Base-by-base conservation (phyloP, 225 moss, liverwort and hornwort species). In the Bryum argenteum region DNA sequence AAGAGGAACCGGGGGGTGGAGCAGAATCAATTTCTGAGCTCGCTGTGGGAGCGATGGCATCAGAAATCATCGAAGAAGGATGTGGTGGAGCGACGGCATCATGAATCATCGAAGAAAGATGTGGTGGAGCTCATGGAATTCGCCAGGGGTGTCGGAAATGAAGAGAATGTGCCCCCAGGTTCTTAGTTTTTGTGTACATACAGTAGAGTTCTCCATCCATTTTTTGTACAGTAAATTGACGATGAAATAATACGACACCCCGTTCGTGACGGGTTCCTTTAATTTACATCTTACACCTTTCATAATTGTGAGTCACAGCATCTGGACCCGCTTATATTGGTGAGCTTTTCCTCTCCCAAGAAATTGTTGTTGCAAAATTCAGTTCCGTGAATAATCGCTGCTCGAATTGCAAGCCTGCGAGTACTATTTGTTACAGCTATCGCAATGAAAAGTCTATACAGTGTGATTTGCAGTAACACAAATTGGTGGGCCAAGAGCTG, bases 71-170 rank as follows among this genome's bases (percentile, higher is more conserved):
- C 63, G 1, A 77, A 62, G 17, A 75, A 78, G 72, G 80, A 78
- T 48, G 69, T 78, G 58, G 80, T 87, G 51, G 86, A 87, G 76
- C 73, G 80, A 54, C 83, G 86, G 86, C 78, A 77, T 45, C 83
- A 83, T 53, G 78, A 75, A 66, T 44, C 77, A 43, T 72, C 63
- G 1, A 77, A 62, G 17, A 75, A 78, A 69, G 80, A 78, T 48
- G 69, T 78, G 58, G 80, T 87, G 51, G 86, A 87, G 76, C 73
- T 87, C 23, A 81, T 72, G 72, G 86, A 87, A 70, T 87, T 87
- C 8, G 78, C 80, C 53, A 24, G 80, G 37, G 63, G 77, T 20
- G 33, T n/a, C 8, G 74, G 77, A 16, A 80, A 78, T 44, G 74
- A 86, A 52, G 77, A 83, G 66, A 83, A 75, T 70, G 57, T 62